Conservation (phyloP, 495 filamentous ascomycete genomes). For the Penicillium riverlandense region DNA sequence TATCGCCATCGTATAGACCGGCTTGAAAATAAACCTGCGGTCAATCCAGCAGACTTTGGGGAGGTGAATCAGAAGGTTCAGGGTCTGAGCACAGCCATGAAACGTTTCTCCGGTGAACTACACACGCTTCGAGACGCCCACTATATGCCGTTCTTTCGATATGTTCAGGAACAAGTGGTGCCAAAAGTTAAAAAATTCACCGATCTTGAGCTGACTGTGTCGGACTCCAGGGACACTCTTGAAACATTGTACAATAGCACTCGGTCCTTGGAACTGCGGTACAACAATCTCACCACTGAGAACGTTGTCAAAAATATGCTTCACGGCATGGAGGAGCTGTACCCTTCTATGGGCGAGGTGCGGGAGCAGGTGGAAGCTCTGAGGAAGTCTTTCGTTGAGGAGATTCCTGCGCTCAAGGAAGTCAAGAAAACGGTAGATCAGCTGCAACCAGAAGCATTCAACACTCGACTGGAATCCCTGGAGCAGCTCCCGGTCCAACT, state of each 20-base stretch:
- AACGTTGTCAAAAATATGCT: slow-evolving; percentile 26
- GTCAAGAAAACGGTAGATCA: not conserved
- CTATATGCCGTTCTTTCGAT: no score
- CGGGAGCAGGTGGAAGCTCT: not conserved
- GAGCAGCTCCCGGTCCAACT: not conserved
- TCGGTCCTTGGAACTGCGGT: slow-evolving; percentile 33
- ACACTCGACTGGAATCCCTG: not conserved
- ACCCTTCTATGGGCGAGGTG: slow-evolving; percentile 12
- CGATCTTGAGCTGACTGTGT: not conserved
- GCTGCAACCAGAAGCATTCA: not conserved
- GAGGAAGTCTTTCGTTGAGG: not conserved
- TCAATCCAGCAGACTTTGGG: no score
- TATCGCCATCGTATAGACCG: no score
- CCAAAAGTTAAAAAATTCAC: no score
- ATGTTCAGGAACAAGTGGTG: no score
- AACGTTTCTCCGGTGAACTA: no score
- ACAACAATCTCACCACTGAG: slow-evolving; percentile 26
- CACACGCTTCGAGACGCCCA: no score
- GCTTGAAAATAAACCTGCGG: no score
- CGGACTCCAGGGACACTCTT: not conserved
- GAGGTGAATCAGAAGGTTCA: no score
- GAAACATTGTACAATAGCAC: not conserved
- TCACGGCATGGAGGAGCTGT: slow-evolving; percentile 30
- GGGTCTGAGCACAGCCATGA: no score
- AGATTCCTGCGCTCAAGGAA: not conserved